phyloP scores from a whole-genome alignment of 495 filamentous ascomycete species.

The Lophium mytilinum region DNA sequence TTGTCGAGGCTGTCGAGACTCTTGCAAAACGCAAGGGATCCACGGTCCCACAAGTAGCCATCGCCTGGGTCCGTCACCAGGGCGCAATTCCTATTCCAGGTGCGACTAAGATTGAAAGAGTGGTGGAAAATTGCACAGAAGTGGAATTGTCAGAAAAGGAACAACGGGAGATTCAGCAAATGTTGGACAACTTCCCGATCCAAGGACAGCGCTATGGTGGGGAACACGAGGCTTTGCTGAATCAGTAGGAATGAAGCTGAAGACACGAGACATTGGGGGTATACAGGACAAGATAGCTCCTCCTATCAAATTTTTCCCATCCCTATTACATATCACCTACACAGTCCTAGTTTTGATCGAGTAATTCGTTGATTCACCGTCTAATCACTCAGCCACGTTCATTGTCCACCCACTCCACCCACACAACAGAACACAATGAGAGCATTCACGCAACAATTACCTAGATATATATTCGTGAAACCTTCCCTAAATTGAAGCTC shows the following conservation, averaged over 20 bases:
- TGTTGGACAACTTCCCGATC: neutral
- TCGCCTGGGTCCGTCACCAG: constrained; percentile 57
- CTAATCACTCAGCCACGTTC: too few relatives aligned
- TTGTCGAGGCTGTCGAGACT: constrained; percentile 54
- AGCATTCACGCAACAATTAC: too few relatives aligned
- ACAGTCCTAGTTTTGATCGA: too few relatives aligned
- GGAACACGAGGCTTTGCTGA: neutral
- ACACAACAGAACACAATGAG: too few relatives aligned
- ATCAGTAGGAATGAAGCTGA: neutral
- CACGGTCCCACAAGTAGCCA: constrained; percentile 64
- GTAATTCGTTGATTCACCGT: too few relatives aligned
- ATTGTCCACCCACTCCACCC: too few relatives aligned
- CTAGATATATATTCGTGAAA: too few relatives aligned
- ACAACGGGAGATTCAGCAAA: neutral
- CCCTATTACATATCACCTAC: too few relatives aligned
- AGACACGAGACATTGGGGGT: too few relatives aligned
- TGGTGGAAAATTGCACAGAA: constrained; percentile 31
- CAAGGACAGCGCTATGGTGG: neutral
- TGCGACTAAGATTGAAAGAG: constrained; percentile 35
- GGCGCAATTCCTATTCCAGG: constrained; percentile 71
- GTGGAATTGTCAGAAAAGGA: neutral
- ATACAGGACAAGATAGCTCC: too few relatives aligned
- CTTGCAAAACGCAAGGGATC: constrained; percentile 61
- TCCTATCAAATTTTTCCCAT: too few relatives aligned
- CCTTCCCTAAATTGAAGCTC: too few relatives aligned